A percentile compares a stretch with the other conserved stretches of the same genome.
phyloP scores from a whole-genome alignment of 1,284 basidiomycete genomes.

The Boletus sp. region DNA sequence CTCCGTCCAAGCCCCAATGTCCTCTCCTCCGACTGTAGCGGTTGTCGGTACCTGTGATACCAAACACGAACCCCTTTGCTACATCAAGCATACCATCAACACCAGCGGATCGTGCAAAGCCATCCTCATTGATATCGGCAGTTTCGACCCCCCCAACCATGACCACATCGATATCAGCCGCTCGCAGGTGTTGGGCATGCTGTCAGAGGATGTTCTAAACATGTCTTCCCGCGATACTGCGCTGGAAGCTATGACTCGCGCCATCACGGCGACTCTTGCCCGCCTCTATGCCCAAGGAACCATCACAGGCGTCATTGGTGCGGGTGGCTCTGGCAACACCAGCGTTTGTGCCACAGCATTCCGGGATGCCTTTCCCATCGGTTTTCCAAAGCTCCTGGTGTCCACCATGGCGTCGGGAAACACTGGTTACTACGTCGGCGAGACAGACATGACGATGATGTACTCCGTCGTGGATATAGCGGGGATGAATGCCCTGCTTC shows the following conservation, averaged over 20 bases:
- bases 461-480: conserved; percentile 29
- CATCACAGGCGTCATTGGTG: conserved; percentile 21
- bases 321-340: conserved; percentile 30
- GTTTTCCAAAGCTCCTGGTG: conserved; percentile 28
- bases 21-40: conserved; percentile 18
- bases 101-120: conserved; percentile 14
- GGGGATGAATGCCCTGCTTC: conserved; percentile 29
- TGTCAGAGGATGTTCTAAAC: conserved; percentile 1
- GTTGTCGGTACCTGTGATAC: conserved; percentile 31
- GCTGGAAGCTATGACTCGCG: conserved; percentile 19
- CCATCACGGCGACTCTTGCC: conserved; percentile 19
- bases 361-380: conserved; percentile 22
- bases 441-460: conserved; percentile 31
- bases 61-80: conserved; percentile 25
- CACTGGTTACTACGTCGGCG: conserved; percentile 25
- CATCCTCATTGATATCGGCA: conserved; percentile 26
- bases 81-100: conserved; percentile 19
- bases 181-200: conserved; percentile 17
- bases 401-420: conserved; percentile 32
- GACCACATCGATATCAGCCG: conserved; percentile 23
- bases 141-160: conserved; percentile 14
- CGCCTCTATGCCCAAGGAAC: conserved; percentile 9
- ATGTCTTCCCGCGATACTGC: conserved; percentile 7
- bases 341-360: conserved; percentile 26
- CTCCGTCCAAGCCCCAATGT: conserved; percentile 5